A percentile compares a stretch with the other conserved stretches of the same genome.
Conservation (phyloP, 805 yeast species). For the Candida arabinofermentans region DNA sequence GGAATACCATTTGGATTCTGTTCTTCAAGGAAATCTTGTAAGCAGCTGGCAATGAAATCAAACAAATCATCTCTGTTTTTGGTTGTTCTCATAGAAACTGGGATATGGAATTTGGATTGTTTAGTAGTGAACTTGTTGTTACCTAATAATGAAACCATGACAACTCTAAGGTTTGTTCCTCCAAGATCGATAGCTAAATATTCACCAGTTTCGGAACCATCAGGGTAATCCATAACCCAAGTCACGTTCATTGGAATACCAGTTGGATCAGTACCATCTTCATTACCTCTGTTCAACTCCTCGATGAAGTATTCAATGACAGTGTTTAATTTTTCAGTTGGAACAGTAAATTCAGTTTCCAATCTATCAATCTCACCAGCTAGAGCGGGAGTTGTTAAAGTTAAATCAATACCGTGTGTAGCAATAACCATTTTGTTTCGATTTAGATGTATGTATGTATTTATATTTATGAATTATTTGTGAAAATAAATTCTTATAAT, state of each 20-base stretch:
- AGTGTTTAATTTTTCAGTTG: conserved; percentile 37
- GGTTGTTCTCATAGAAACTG: conserved; percentile 76
- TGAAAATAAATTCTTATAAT: no score
- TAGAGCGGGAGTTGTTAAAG: conserved; percentile 18
- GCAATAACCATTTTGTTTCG: conserved; percentile 6
- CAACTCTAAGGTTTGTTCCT: conserved; percentile 60
- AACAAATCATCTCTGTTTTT: conserved; percentile 69
- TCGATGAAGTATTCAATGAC: conserved; percentile 47
- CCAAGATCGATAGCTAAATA: conserved; percentile 59
- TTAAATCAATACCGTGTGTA: conserved; percentile 1
- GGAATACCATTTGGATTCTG: conserved; percentile 67
- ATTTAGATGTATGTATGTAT: no score
- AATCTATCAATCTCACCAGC: conserved; percentile 32
- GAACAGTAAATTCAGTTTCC: conserved; percentile 39
- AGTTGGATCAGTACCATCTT: conserved; percentile 40
- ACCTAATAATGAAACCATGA: conserved; percentile 55
- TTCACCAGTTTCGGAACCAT: conserved; percentile 56
- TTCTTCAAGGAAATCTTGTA: conserved; percentile 66
- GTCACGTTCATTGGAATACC: conserved; percentile 61
- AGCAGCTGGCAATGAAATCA: conserved; percentile 83
- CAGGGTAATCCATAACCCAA: conserved; percentile 59
- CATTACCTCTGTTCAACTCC: conserved; percentile 51
- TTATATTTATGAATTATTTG: no score
- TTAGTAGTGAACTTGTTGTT: conserved; percentile 79
- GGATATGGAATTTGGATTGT: conserved; percentile 85